Base-by-base conservation (phyloP, 176 grass and related monocot genomes). In the Hyparrhenia diplandra region DNA sequence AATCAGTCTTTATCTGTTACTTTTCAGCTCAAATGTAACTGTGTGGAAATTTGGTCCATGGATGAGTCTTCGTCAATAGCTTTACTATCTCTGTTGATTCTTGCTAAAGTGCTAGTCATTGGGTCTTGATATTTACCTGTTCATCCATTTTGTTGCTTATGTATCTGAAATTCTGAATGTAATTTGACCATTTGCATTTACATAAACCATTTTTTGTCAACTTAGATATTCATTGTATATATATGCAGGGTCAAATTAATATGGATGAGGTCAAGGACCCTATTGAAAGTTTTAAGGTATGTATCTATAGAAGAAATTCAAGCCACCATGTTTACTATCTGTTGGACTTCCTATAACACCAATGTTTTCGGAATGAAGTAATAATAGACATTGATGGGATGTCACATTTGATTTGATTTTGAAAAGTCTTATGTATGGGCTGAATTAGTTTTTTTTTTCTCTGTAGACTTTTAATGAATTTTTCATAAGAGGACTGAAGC, bases 391-490 rank as follows among this genome's bases (percentile, higher is more conserved):
- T 73, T 61, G 10, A 10, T 46, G 20, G 16, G 0, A 63, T 27
- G 6, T 0, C 24, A 59, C 31, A 67, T 84, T 47, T 39, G 23
- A 36, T 78, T 63, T 29, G 12, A 27, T 60, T 78, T 62, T 20
- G 20, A 13, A 71, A 24, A 57, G 21, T 13, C 13, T 52, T 37
- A 18, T 17, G 64, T 29, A 45, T 80, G 34, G 18, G 14, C 24
- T 32, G 11, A 86, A 59, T 74, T n/a, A 78, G 24, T 86, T 67
- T 46, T 82, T 81, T 86, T 71, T n/a, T n/a, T n/a, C n/a, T 30
- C 32, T 74, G 83, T 83, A 99, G 96, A 99, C 96, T 24, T 99
- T 99, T 75, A 99, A 99, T 30, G 92, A 99, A 51, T 99, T 99
- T 71, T 99, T 99, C 58, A 79, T 95, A 71, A 93, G 96, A 91